phyloP scores from a whole-genome alignment of 140 eudicot genomes.

The Ambrosia hybrid region DNA sequence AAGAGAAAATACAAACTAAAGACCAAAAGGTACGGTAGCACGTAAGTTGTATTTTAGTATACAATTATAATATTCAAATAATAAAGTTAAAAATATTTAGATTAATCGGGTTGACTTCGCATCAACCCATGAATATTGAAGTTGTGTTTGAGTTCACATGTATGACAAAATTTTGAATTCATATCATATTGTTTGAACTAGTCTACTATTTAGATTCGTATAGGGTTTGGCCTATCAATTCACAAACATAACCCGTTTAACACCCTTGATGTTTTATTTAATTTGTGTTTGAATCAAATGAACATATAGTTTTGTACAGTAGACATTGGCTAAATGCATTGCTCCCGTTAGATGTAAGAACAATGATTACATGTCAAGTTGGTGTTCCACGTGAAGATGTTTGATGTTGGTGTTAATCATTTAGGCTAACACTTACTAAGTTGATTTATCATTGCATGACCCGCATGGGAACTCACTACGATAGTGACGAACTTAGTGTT shows the following conservation, averaged over 20 bases:
- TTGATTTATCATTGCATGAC: background rate
- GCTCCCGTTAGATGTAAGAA: background rate
- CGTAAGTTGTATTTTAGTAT: too few species aligned
- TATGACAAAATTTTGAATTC: background rate
- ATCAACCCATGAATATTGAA: background rate
- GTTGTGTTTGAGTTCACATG: background rate
- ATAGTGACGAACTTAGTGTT: constrained; percentile 4
- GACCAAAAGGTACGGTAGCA: too few species aligned
- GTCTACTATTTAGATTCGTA: background rate
- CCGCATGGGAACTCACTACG: background rate
- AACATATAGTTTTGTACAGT: background rate
- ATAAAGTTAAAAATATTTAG: background rate
- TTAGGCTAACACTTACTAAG: constrained; percentile 9
- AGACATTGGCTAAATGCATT: background rate
- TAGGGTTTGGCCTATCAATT: background rate
- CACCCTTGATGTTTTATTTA: background rate
- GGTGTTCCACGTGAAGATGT: constrained; percentile 25
- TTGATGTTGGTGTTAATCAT: constrained; percentile 16
- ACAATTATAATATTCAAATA: too few species aligned
- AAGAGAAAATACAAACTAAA: too few species aligned
- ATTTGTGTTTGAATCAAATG: background rate
- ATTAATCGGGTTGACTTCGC: background rate
- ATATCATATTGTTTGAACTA: too few species aligned
- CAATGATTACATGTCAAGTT: background rate
- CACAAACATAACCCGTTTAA: background rate